A percentile compares a stretch with the other conserved stretches of the same genome.
Conservation (phyloP, 2,329 filamentous ascomycete genomes). For the Hypoxylon sp. region DNA sequence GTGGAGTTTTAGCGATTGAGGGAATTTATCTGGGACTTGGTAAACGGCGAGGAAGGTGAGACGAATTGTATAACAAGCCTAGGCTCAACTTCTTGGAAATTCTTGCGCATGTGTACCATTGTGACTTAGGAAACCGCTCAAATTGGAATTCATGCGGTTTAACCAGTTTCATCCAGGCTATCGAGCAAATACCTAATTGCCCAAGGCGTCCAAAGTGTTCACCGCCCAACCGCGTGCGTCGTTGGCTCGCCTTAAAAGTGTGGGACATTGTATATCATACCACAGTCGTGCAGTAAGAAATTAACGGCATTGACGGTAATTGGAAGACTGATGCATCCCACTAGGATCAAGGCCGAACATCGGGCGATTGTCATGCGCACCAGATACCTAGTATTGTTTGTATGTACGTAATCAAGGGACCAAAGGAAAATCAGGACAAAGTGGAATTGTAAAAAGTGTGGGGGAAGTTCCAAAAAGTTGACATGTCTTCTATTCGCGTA, state of each 20-base stretch:
- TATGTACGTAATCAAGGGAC: conserved; percentile 18
- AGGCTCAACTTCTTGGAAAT: conserved; percentile 20
- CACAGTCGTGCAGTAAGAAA: conserved; percentile 18
- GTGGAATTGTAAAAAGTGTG: conserved; percentile 11
- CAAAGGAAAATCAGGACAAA: conserved; percentile 5
- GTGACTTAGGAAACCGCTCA: conserved; percentile 19
- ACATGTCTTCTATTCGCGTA: neutral
- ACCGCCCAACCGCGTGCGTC: conserved; percentile 18
- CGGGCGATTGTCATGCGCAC: conserved; percentile 15
- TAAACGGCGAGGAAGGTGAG: conserved; percentile 4
- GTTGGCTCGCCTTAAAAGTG: conserved; percentile 36
- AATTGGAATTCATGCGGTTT: conserved; percentile 10
- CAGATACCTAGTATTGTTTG: conserved; percentile 3
- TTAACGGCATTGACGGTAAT: conserved; percentile 15
- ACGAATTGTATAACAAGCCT: conserved; percentile 17
- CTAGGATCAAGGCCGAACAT: conserved; percentile 34
- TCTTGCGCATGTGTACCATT: conserved; percentile 21
- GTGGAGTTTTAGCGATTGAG: conserved; percentile 28
- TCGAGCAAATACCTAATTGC: conserved; percentile 11
- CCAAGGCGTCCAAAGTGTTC: conserved; percentile 10
- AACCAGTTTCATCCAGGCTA: conserved; percentile 14
- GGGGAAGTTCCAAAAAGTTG: neutral
- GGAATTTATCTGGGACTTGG: conserved; percentile 26
- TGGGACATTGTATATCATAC: conserved; percentile 30
- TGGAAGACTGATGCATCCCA: conserved; percentile 24